Conservation (phyloP, 257 asterid genomes). For the Cynanchum wilfordii region DNA sequence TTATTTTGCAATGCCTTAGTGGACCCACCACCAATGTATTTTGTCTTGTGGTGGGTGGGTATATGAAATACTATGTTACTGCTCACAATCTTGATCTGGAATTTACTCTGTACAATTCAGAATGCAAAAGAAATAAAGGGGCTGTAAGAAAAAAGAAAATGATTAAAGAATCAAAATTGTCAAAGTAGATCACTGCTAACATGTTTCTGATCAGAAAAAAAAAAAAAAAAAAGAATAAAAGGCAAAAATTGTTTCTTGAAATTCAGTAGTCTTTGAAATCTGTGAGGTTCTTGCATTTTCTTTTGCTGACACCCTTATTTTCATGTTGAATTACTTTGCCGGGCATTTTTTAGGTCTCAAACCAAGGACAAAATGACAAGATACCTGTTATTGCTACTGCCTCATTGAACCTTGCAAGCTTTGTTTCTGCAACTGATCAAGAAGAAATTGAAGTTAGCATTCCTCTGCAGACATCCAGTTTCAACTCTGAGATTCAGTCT, state of each 20-base stretch:
- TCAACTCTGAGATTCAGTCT: conserved; percentile 9
- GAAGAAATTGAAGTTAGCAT: conserved; percentile 33
- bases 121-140: neutral
- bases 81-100: neutral
- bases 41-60: conserved; percentile 16
- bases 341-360: conserved; percentile 34
- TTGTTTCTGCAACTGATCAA: conserved; percentile 30
- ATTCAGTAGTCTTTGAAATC: neutral
- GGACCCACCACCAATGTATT: conserved; percentile 16
- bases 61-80: conserved; percentile 7
- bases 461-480: conserved; percentile 34
- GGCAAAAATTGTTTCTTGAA: conserved; percentile 1
- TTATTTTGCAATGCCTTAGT: neutral
- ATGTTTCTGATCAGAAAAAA: neutral
- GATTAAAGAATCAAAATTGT: neutral
- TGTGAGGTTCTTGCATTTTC: neutral
- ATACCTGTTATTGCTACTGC: conserved; percentile 31
- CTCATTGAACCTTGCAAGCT: conserved; percentile 54
- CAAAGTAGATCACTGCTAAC: neutral
- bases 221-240: neutral
- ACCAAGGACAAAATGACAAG: conserved; percentile 38
- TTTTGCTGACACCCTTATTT: neutral
- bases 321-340: neutral
- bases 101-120: neutral
- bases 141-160: neutral